phyloP scores from a whole-genome alignment of 2,329 filamentous ascomycete species.

The Pseudogymnoascus sp. region DNA sequence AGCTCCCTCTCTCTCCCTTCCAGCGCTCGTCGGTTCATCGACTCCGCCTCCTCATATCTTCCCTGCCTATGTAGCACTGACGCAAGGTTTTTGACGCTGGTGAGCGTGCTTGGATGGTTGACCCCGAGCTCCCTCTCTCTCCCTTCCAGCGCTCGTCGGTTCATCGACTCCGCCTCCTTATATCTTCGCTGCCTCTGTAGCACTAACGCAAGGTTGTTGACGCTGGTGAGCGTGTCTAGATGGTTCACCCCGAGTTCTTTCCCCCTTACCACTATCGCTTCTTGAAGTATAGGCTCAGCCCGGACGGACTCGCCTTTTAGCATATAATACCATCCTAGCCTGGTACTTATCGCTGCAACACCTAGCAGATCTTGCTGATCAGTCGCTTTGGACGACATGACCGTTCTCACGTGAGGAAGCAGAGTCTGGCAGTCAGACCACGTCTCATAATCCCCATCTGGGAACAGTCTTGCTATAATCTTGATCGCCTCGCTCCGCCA shows the following conservation, averaged over 20 bases:
- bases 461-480: not conserved
- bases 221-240: not conserved
- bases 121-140: not conserved
- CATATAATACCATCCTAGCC: not conserved
- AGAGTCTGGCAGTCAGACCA: slow-evolving; percentile 6
- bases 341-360: not conserved
- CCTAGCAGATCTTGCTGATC: not conserved
- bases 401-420: slow-evolving; percentile 2
- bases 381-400: not conserved
- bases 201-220: not conserved
- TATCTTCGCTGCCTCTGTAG: not conserved
- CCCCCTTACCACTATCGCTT: not conserved
- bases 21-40: not conserved
- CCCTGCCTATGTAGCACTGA: not conserved
- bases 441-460: not conserved
- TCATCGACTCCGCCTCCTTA: not conserved
- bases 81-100: slow-evolving; percentile 3
- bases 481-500: not conserved
- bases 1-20: not conserved
- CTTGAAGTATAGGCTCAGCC: not conserved
- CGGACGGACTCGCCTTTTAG: not conserved
- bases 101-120: not conserved
- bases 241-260: not conserved
- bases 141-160: not conserved
- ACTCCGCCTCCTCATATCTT: slow-evolving; percentile 5